These are phyloP conservation scores for Butyriboletus appendiculatus DNA, from an alignment of 1,284 basidiomycete species.

Conservation along the genomic window DNA sequence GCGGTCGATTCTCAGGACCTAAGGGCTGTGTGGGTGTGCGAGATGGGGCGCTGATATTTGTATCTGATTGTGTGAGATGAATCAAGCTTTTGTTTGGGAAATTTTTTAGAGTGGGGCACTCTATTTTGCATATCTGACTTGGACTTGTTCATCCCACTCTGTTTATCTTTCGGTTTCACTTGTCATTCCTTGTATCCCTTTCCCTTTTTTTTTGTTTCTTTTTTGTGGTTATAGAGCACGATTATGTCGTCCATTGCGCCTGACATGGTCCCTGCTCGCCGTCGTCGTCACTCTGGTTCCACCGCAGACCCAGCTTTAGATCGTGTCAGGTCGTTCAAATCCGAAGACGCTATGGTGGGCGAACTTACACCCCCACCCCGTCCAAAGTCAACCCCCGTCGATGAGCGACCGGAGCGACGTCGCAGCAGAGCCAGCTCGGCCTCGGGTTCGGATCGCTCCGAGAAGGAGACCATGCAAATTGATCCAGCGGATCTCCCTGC, in stretches of 20 bases:
- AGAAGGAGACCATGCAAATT: slow-evolving; percentile 32
- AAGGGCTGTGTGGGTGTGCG: neutral
- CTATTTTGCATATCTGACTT: neutral
- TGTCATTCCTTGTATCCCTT: slow-evolving; percentile 1
- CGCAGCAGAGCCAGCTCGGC: slow-evolving; percentile 26
- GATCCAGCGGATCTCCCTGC: slow-evolving; percentile 10
- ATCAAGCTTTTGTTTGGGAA: slow-evolving; percentile 5
- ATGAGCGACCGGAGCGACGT: slow-evolving; percentile 27
- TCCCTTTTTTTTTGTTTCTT: neutral
- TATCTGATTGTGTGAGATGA: slow-evolving; percentile 21
- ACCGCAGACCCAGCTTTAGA: slow-evolving; percentile 20
- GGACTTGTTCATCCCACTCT: neutral
- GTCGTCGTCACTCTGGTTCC: slow-evolving; percentile 37
- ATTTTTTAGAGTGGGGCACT: neutral
- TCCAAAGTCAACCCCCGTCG: slow-evolving; percentile 37
- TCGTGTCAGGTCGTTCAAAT: slow-evolving; percentile 7
- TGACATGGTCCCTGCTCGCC: slow-evolving; percentile 16
- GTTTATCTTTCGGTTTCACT: neutral
- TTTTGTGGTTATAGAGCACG: neutral
- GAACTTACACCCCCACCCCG: slow-evolving; percentile 29
- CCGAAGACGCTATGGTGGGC: slow-evolving; percentile 6
- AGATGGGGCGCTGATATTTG: slow-evolving; percentile 7
- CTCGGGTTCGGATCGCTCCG: slow-evolving; percentile 36
- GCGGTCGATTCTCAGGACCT: neutral
- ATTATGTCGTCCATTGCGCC: slow-evolving; percentile 14